Conservation (phyloP, 139 green algal genomes). For the Coccomyxa sp. region DNA sequence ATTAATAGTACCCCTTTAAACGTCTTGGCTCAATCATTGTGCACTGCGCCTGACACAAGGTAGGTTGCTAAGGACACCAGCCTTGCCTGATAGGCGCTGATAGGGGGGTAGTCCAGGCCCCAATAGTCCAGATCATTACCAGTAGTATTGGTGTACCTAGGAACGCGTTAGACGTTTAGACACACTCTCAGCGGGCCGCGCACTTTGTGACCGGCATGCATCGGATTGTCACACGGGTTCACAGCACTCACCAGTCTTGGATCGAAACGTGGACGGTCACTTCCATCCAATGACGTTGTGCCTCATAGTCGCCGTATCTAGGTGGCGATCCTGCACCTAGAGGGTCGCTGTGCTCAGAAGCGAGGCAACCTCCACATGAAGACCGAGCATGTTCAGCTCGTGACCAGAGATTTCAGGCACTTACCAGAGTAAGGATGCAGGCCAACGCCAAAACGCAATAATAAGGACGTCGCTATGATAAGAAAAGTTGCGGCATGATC, state of each 20-base stretch:
- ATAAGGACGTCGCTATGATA: constrained; percentile 28
- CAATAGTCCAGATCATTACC: constrained; percentile 79
- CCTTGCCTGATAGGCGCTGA: constrained; percentile 88
- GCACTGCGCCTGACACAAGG: not conserved
- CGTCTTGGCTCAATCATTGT: not conserved
- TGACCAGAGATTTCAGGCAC: not conserved
- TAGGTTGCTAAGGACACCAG: not conserved
- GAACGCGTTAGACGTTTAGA: too few species aligned
- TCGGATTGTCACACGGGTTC: not conserved
- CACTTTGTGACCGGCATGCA: too few species aligned
- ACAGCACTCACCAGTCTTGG: constrained; percentile 69
- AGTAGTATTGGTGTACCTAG: constrained; percentile 38
- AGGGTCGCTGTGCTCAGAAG: not conserved
- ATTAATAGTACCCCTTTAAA: not conserved
- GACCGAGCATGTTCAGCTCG: not conserved
- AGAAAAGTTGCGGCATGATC: not conserved
- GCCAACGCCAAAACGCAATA: constrained; percentile 60
- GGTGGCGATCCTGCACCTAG: constrained; percentile 65
- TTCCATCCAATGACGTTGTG: constrained; percentile 99
- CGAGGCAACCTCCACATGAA: not conserved
- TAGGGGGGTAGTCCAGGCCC: constrained; percentile 96
- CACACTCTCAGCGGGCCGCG: too few species aligned
- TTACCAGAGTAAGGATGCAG: constrained; percentile 78
- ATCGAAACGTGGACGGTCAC: constrained; percentile 75
- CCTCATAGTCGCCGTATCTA: constrained; percentile 95